Evolutionary conservation across 768 basidiomycete species (phyloP).

Genomic region (Pisolithus sp.): DNA sequence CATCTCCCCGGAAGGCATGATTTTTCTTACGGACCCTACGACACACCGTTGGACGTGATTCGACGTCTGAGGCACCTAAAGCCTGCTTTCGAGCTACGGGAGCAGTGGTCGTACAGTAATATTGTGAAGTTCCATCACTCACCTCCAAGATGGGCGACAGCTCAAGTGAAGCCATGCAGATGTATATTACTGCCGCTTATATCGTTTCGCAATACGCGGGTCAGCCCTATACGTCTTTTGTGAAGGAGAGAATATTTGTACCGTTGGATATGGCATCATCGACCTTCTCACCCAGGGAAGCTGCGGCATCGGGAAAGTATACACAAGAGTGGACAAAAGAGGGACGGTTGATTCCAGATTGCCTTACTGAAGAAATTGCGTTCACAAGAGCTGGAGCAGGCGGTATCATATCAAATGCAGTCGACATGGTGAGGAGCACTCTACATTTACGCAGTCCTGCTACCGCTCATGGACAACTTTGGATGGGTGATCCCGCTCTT

Average conservation of each 20-base stretch:
- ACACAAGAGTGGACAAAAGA: constrained; percentile 29
- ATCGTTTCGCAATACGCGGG: constrained; percentile 30
- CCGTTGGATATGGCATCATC: constrained; percentile 37
- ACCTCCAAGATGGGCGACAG: neutral
- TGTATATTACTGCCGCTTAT: constrained; percentile 32
- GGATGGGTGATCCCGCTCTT: neutral
- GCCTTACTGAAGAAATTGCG: constrained; percentile 21
- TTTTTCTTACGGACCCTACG: constrained; percentile 21
- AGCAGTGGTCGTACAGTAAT: constrained; percentile 35
- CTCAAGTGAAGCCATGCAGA: constrained; percentile 19
- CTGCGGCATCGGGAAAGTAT: constrained; percentile 25
- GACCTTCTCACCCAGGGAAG: constrained; percentile 31
- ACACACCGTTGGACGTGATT: constrained; percentile 20
- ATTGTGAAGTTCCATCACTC: constrained; percentile 16
- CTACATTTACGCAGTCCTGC: neutral
- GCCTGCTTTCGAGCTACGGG: constrained; percentile 30
- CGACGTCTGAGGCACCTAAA: constrained; percentile 23
- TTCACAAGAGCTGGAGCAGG: constrained; percentile 32
- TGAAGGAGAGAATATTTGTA: constrained; percentile 33
- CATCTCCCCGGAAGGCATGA: constrained; percentile 26
- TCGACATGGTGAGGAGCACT: constrained; percentile 34
- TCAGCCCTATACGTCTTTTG: constrained; percentile 33
- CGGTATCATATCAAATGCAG: constrained; percentile 36
- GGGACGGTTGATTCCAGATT: constrained; percentile 29
- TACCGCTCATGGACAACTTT: neutral